phyloP scores from a whole-genome alignment of 306 rosid species.

The Trifolium dubium region DNA sequence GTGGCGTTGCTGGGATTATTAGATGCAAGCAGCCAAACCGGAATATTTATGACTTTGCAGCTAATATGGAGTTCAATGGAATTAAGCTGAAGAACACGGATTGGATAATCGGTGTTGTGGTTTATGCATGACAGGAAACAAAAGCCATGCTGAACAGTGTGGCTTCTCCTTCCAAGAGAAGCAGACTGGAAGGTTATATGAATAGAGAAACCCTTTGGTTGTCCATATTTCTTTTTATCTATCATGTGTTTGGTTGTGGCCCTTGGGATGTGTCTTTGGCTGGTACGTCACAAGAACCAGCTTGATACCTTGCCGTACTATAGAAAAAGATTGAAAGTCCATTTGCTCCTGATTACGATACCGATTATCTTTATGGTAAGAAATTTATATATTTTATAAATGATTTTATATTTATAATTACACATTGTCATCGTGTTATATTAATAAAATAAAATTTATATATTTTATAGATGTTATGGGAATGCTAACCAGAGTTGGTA shows the following conservation, averaged over 20 bases:
- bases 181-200: conserved; percentile 88
- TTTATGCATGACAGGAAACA: conserved; percentile 97
- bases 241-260: conserved; percentile 93
- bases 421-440: too few species aligned
- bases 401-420: too few species aligned
- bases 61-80: conserved; percentile 82
- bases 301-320: conserved; percentile 89
- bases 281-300: conserved; percentile 67
- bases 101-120: conserved; percentile 95
- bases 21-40: conserved; percentile 90
- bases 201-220: conserved; percentile 92
- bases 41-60: conserved; percentile 91
- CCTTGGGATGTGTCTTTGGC: conserved; percentile 81
- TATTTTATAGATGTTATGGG: too few species aligned
- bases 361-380: too few species aligned
- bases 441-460: too few species aligned
- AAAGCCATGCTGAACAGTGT: conserved; percentile 98
- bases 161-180: conserved; percentile 90
- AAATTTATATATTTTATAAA: too few species aligned
- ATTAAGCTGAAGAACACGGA: conserved; percentile 85
- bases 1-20: conserved; percentile 67
- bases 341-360: too few species aligned
- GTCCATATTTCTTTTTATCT: conserved; percentile 77
- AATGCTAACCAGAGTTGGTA: too few species aligned
- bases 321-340: conserved; percentile 73